Conservation (phyloP, 352 stramenopile species). For the Pythium guiyangense region DNA sequence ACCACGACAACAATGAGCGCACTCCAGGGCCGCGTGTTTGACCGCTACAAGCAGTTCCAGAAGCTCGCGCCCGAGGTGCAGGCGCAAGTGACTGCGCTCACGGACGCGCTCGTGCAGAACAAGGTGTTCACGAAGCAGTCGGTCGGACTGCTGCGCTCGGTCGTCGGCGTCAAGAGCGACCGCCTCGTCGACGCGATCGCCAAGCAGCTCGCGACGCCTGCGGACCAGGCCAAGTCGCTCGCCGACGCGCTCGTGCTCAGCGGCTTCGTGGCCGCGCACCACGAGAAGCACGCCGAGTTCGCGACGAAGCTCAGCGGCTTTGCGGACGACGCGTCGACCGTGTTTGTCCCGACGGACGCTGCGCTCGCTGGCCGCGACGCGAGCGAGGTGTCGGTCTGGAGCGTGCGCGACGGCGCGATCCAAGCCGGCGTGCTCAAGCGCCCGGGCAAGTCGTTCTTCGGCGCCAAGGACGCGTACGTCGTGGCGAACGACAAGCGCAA, state of each 20-base stretch:
- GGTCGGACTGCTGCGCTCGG: slow-evolving; percentile 18
- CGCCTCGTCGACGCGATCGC: slow-evolving; percentile 18
- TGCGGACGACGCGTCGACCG: no score
- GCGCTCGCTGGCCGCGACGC: neutral
- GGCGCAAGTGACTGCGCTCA: slow-evolving; percentile 15
- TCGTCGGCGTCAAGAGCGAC: slow-evolving; percentile 15
- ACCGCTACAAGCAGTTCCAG: slow-evolving; percentile 30
- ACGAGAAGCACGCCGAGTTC: slow-evolving; percentile 13
- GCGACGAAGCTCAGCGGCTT: slow-evolving; percentile 14
- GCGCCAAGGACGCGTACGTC: no score
- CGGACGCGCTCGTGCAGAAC: slow-evolving; percentile 1
- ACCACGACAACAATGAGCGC: slow-evolving; percentile 6
- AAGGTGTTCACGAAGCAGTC: slow-evolving; percentile 18
- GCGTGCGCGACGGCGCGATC: no score
- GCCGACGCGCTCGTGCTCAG: slow-evolving; percentile 28
- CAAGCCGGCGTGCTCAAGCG: no score
- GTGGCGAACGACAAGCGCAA: no score
- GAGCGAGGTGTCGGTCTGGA: no score
- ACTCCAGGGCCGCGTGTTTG: slow-evolving; percentile 34
- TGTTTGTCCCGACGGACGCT: slow-evolving; percentile 3
- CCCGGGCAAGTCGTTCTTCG: no score
- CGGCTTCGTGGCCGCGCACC: slow-evolving; percentile 21
- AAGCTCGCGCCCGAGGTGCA: slow-evolving; percentile 18
- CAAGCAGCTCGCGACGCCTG: slow-evolving; percentile 18
- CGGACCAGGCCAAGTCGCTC: slow-evolving; percentile 15